Conservation (phyloP, 2,329 filamentous ascomycete genomes). For the Sarocladium brachiariae region DNA sequence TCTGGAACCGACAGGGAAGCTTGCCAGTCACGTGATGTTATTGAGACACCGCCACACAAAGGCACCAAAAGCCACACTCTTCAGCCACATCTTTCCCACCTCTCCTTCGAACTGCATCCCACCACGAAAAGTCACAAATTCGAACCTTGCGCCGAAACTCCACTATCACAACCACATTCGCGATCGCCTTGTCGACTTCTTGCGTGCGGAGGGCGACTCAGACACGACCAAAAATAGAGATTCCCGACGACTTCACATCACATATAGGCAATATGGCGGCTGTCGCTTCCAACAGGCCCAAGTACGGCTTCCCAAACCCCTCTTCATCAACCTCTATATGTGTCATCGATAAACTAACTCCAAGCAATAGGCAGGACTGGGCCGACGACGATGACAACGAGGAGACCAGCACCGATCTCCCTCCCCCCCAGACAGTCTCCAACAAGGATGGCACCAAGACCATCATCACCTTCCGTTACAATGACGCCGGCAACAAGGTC, state of each 20-base stretch:
- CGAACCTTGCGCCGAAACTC: constrained; percentile 29
- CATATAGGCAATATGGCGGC: constrained; percentile 29
- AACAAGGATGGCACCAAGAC: constrained; percentile 99
- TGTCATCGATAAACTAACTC: constrained; percentile 25
- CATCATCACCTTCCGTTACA: constrained; percentile 79
- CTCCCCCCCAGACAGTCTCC: constrained; percentile 78
- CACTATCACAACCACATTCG: constrained; percentile 26
- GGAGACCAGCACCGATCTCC: constrained; percentile 62
- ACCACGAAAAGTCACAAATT: constrained; percentile 36
- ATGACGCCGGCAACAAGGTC: constrained; percentile 91
- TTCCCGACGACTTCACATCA: constrained; percentile 3
- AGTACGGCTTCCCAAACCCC: constrained; percentile 23
- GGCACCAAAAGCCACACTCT: not conserved
- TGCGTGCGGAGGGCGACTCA: not conserved
- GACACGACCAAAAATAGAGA: not conserved
- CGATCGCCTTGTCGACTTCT: constrained; percentile 11
- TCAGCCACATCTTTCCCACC: constrained; percentile 24
- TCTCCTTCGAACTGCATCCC: constrained; percentile 23
- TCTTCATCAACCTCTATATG: not conserved
- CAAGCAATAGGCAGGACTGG: constrained; percentile 65
- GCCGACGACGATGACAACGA: constrained; percentile 92
- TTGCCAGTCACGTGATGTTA: constrained; percentile 6
- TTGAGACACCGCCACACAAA: constrained; percentile 9
- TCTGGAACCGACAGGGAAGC: not conserved
- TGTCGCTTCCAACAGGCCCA: constrained; percentile 32